Conservation (phyloP, 2,329 filamentous ascomycete genomes). For the Cyclaneusma minus region DNA sequence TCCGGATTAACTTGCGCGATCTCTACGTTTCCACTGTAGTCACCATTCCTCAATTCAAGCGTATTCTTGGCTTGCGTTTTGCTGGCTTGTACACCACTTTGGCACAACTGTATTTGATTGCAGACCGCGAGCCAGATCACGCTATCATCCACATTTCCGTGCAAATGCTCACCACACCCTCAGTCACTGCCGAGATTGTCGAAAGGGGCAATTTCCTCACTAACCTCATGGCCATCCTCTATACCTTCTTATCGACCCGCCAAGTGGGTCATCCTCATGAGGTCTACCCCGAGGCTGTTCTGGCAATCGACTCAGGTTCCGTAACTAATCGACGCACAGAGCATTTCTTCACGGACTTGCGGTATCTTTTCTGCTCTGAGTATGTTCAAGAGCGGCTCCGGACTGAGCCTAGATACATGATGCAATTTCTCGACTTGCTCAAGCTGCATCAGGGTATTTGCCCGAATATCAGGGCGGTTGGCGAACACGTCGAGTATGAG, state of each 20-base stretch:
- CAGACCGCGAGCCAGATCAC: conserved; percentile 90
- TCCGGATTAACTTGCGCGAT: conserved; percentile 77
- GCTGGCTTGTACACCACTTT: conserved; percentile 87
- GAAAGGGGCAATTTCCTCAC: conserved; percentile 92
- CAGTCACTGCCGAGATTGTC: conserved; percentile 90
- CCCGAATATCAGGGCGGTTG: conserved; percentile 79
- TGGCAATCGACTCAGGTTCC: conserved; percentile 87
- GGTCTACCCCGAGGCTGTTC: conserved; percentile 68
- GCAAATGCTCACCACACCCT: conserved; percentile 92
- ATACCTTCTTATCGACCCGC: conserved; percentile 89
- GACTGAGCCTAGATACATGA: conserved; percentile 69
- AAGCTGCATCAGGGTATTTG: conserved; percentile 96
- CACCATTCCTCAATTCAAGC: conserved; percentile 89
- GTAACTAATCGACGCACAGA: conserved; percentile 93
- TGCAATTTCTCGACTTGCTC: conserved; percentile 90
- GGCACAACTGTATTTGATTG: conserved; percentile 88
- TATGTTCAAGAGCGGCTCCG: conserved; percentile 79
- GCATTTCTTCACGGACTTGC: conserved; percentile 91
- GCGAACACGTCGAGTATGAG: conserved; percentile 96
- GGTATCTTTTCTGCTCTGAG: conserved; percentile 76
- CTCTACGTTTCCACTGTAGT: conserved; percentile 96
- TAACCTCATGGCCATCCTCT: conserved; percentile 87
- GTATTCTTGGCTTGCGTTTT: conserved; percentile 82
- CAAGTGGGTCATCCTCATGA: conserved; percentile 92
- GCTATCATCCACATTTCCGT: conserved; percentile 96